Percentiles rank a stretch among this genome's conserved stretches.
Conservation (phyloP, 208 protist genomes). For the Wallacemonas sp. region DNA sequence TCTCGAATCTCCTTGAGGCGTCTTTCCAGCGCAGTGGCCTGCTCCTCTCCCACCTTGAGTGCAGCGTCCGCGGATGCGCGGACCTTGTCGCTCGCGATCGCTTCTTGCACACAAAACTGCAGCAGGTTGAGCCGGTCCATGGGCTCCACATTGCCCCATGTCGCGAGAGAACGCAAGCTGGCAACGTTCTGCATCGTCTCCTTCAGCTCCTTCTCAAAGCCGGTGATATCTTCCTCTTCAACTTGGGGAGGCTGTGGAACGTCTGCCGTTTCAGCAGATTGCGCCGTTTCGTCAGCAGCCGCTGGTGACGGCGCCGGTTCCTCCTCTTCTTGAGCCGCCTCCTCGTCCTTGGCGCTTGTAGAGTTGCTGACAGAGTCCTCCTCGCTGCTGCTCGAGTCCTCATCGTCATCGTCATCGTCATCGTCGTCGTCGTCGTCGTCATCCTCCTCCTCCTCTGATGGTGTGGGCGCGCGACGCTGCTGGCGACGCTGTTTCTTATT, state of each 20-base stretch:
- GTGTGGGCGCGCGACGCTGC: slow-evolving; percentile 20
- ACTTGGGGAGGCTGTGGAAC: neutral
- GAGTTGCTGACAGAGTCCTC: too few relatives aligned
- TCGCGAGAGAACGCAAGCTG: slow-evolving; percentile 55
- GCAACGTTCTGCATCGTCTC: slow-evolving; percentile 58
- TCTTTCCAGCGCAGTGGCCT: slow-evolving; percentile 43
- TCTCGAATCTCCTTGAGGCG: slow-evolving; percentile 66
- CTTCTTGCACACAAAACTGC: slow-evolving; percentile 70
- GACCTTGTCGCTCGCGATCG: slow-evolving; percentile 44
- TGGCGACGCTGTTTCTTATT: slow-evolving; percentile 65
- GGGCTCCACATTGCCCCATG: slow-evolving; percentile 84
- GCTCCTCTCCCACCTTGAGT: slow-evolving; percentile 51
- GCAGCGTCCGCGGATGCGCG: slow-evolving; percentile 61
- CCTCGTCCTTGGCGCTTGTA: neutral
- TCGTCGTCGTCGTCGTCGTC: slow-evolving; percentile 24
- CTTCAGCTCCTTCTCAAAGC: slow-evolving; percentile 51
- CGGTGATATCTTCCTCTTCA: slow-evolving; percentile 26
- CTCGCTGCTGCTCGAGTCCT: slow-evolving; percentile 15
- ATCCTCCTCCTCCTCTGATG: slow-evolving; percentile 18
- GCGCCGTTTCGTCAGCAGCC: neutral
- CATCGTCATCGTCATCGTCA: slow-evolving; percentile 14
- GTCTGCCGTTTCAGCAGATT: slow-evolving; percentile 20
- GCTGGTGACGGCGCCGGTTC: slow-evolving; percentile 1
- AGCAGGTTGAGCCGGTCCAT: slow-evolving; percentile 78
- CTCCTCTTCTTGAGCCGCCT: slow-evolving; percentile 31